Base-by-base conservation (phyloP, 2,329 filamentous ascomycete species). In the Dothiorella sarmentorum region DNA sequence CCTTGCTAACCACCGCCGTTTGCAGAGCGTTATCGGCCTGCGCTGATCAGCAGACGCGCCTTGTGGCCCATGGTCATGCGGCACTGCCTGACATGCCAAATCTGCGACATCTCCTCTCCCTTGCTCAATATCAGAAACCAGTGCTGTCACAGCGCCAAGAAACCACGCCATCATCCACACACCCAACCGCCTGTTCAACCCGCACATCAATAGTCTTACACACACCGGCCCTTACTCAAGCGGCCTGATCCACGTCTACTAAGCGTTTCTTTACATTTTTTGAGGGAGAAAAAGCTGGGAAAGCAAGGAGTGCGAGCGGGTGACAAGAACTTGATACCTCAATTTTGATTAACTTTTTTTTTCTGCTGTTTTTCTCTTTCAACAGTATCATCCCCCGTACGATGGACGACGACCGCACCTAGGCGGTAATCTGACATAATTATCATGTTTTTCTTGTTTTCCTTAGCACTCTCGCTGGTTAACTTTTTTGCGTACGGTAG, bases 21-120 rank as follows among this genome's bases (percentile, higher is more conserved):
- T 53, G 47, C 65, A 82, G 90, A 94, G 90, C 71, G 90, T 94
- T 57, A 94, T 95, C 73, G 90, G 90, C 58, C 80, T 95, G 66
- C 87, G 90, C 71, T 90, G 73, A 78, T 63, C 49, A 53, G 33
- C 49, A 27, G 49, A 53, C 29, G 22, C 49, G n/a, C 29, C 24
- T 3, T n/a, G 17, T 18, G 18, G 20, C 47, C 24, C 24, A 29
- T 15, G 49, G 49, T 53, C 49, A 40, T 53, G 49, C 49, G 33
- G 49, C n/a, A 22, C 26, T 18, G 15, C 49, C 49, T 6, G 17
- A 37, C 31, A 37, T 17, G 20, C 31, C 47, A 38, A 15, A 29
- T 17, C 38, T 44, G 40, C 52, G 40, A 43, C 38, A 35, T 56
- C 15, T 31, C 24, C 10, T 51, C 31, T 22, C 40, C 40, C 52